These are phyloP conservation scores for Butyriboletus pseudospeciosus DNA, from an alignment of 1,284 basidiomycete genomes.

Conservation along the genomic window DNA sequence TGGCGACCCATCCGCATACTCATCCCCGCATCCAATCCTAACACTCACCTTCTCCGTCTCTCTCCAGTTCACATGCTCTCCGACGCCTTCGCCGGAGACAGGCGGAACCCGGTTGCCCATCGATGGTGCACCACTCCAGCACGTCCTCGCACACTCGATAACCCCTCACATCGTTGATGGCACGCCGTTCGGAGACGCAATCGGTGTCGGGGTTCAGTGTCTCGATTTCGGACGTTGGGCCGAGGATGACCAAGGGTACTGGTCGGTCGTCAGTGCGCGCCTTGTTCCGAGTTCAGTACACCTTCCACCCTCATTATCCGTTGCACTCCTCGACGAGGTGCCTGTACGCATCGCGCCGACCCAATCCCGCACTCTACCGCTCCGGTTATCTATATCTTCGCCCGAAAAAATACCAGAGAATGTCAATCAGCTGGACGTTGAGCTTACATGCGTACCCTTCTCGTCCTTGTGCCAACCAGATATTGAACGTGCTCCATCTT, in stretches of 20 bases:
- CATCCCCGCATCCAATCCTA: slow-evolving; percentile 46
- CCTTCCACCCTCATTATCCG: slow-evolving; percentile 24
- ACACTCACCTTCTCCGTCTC: slow-evolving; percentile 45
- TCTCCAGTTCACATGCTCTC: slow-evolving; percentile 33
- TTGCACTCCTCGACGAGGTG: slow-evolving; percentile 34
- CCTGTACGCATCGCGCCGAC: slow-evolving; percentile 50
- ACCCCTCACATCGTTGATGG: slow-evolving; percentile 64
- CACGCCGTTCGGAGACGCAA: slow-evolving; percentile 58
- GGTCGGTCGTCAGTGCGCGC: slow-evolving; percentile 17
- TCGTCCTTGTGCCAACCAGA: slow-evolving; percentile 13
- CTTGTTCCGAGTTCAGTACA: slow-evolving; percentile 1
- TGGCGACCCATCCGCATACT: slow-evolving; percentile 55
- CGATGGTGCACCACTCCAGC: slow-evolving; percentile 29
- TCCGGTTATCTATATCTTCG: slow-evolving; percentile 41
- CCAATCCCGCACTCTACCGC: slow-evolving; percentile 56
- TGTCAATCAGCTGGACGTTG: slow-evolving; percentile 35
- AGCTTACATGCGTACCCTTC: slow-evolving; percentile 28
- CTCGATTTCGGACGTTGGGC: slow-evolving; percentile 22
- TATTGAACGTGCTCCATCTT: not conserved
- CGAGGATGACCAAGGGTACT: slow-evolving; percentile 5
- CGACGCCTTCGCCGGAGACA: not conserved
- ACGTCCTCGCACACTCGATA: slow-evolving; percentile 51
- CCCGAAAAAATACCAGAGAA: slow-evolving; percentile 27
- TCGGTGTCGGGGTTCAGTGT: slow-evolving; percentile 61
- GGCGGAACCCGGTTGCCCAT: not conserved